Conservation (phyloP, 805 yeast species). For the Metschnikowia colocasiae region DNA sequence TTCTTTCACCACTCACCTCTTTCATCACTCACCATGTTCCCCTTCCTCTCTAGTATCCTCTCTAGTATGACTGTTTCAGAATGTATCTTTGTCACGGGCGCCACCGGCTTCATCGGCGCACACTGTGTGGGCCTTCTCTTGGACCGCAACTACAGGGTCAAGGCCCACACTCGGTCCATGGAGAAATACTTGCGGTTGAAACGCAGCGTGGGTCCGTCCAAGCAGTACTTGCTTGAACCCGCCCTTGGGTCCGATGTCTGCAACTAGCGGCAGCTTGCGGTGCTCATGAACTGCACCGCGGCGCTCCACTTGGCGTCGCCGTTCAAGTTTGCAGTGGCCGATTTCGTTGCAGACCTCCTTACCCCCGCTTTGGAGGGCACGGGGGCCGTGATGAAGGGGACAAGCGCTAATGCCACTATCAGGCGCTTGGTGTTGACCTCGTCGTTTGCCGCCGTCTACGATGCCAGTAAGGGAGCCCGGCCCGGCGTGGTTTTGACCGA, state of each 20-base stretch:
- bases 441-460: slow-evolving; percentile 22
- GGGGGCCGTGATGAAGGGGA: slow-evolving; percentile 44
- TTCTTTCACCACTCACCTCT: no score
- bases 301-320: slow-evolving; percentile 58
- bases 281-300: slow-evolving; percentile 3
- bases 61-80: slow-evolving; percentile 7
- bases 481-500: slow-evolving; percentile 11
- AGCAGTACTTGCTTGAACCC: slow-evolving; percentile 2
- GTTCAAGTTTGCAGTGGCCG: slow-evolving; percentile 41
- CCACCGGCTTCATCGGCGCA: slow-evolving; percentile 11
- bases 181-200: slow-evolving; percentile 2
- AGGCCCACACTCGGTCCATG: slow-evolving; percentile 4
- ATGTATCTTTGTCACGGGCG: slow-evolving; percentile 8
- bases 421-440: slow-evolving; percentile 22
- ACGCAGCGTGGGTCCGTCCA: not conserved
- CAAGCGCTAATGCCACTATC: slow-evolving; percentile 7
- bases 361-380: slow-evolving; percentile 56
- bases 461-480: slow-evolving; percentile 18
- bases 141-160: slow-evolving; percentile 7
- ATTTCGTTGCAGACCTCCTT: slow-evolving; percentile 47
- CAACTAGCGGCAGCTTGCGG: not conserved
- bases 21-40: no score
- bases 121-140: slow-evolving; percentile 8
- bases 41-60: no score
- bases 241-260: slow-evolving; percentile 6